Evolutionary conservation across 805 yeast genomes (phyloP), one percentile per base, ranked within the genome.

Genomic region (Ogataea paradorogensis): DNA sequence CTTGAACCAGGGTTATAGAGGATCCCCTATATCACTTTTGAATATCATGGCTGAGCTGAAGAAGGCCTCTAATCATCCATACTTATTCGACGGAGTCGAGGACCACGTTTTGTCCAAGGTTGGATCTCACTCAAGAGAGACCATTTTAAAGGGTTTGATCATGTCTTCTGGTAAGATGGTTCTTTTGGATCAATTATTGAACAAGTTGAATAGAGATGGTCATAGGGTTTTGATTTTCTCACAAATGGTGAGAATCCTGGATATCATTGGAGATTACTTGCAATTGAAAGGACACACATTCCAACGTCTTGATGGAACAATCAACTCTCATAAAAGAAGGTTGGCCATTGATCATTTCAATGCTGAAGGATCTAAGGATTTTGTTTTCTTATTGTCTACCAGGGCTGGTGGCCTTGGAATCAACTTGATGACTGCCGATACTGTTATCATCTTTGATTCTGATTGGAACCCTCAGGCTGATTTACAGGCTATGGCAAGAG

Each of bases 391-490:
- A 56, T 69, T 93, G 37, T 84, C 95, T 16, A 93, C 99, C 1
- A 79, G 99, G 69, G 99, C 99, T 10, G 99, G 99, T 70, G 99
- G 99, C 39, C 72, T 93, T 46, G 99, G 99, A 65, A 93, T 93
- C 60, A 93, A 93, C 62, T 72, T 93, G 60, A 93, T 93, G 99
- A 93, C 99, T 5, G 99, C 99, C 3, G 99, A 93, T 59, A 93
- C 99, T 7, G 99, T 93, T 21, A 87, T 93, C 52, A 91, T 93
- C 28, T 93, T 93, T 65, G 99, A 93, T 65, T 87, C 96, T 4
- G 99, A 93, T 67, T 93, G 99, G 99, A 93, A 93, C 59, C 99
- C 99, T 0, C 99, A 93, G 63, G 99, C 99, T 0, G 99, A 93
- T 73, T 71, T 93, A 55, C 99, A 93, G 66, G 99, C 99, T 1